Conservation (phyloP, 148 eudicot genomes). For the Tetragonia tetragonoides region DNA sequence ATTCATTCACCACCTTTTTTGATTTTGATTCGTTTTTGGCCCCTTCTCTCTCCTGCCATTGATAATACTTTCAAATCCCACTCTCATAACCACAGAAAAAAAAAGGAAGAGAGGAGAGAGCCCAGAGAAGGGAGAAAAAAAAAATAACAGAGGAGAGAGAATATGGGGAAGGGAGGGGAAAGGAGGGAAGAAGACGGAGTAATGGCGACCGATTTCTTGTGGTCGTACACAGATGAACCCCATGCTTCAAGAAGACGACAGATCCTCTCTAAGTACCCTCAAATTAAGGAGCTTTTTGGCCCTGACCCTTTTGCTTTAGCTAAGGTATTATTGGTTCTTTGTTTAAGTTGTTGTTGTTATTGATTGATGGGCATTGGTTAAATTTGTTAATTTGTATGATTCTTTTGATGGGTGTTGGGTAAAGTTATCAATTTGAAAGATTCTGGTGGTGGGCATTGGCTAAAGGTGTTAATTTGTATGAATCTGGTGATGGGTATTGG, state of each 20-base stretch:
- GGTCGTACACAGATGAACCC: constrained; percentile 97
- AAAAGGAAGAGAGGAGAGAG: neutral
- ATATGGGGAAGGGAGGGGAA: constrained; percentile 21
- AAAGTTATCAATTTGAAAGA: neutral
- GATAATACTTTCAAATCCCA: neutral
- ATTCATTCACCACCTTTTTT: neutral
- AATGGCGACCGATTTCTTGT: constrained; percentile 81
- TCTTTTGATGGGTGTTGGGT: neutral
- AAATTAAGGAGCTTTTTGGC: constrained; percentile 80
- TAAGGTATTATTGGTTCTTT: constrained; percentile 40
- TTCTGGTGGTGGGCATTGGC: neutral
- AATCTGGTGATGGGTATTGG: neutral
- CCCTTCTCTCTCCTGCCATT: too few species aligned
- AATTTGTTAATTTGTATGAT: neutral
- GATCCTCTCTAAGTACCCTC: constrained; percentile 86
- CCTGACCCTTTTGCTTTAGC: constrained; percentile 82
- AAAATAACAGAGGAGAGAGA: constrained; percentile 26
- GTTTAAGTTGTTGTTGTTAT: neutral
- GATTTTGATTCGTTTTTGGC: neutral
- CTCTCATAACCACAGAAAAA: neutral
- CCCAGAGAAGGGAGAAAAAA: neutral
- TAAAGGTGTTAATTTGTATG: neutral
- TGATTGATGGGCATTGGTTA: neutral
- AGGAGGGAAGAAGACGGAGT: constrained; percentile 38
- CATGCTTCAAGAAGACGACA: constrained; percentile 73